Conservation (phyloP, 2,329 filamentous ascomycete species). For the Pochonia chlamydosporia region DNA sequence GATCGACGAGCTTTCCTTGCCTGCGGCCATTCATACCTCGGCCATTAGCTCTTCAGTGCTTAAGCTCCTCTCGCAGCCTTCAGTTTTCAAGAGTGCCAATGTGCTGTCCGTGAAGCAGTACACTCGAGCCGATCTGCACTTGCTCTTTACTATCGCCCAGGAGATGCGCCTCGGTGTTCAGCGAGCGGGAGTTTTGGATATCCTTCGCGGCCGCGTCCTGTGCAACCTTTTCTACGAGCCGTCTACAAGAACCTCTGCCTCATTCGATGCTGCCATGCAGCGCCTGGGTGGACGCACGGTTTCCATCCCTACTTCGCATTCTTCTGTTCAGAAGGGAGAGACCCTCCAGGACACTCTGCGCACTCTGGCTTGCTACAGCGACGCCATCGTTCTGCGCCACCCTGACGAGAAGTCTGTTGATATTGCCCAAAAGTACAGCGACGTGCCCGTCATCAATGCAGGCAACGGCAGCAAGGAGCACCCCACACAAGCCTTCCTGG, state of each 20-base stretch:
- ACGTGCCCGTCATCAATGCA: slow-evolving; percentile 92
- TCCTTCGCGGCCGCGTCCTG: slow-evolving; percentile 80
- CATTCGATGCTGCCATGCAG: slow-evolving; percentile 98
- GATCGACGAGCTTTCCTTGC: slow-evolving; percentile 40
- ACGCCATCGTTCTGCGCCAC: slow-evolving; percentile 93
- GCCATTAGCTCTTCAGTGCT: slow-evolving; percentile 57
- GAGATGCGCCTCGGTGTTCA: slow-evolving; percentile 97
- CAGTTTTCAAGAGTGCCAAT: slow-evolving; percentile 83
- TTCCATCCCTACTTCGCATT: slow-evolving; percentile 73
- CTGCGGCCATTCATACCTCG: slow-evolving; percentile 42
- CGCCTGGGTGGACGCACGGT: slow-evolving; percentile 86
- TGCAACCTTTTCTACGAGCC: slow-evolving; percentile 97
- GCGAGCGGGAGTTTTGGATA: slow-evolving; percentile 80
- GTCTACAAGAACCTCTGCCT: slow-evolving; percentile 89
- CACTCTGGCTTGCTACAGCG: slow-evolving; percentile 88
- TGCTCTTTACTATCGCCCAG: slow-evolving; percentile 92
- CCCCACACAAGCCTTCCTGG: slow-evolving; percentile 94
- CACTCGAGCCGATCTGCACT: slow-evolving; percentile 77
- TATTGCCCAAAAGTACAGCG: slow-evolving; percentile 78
- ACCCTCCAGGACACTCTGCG: slow-evolving; percentile 88
- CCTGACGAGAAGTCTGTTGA: slow-evolving; percentile 76
- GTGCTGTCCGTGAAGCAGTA: slow-evolving; percentile 92
- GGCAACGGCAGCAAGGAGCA: slow-evolving; percentile 95
- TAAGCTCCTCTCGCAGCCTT: slow-evolving; percentile 66
- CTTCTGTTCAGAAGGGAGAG: slow-evolving; percentile 92